A percentile compares a stretch with the other conserved stretches of the same genome.
These are phyloP conservation scores for Hypoxylon sp. DNA, from an alignment of 2,329 filamentous ascomycete species.

Conservation along the genomic window DNA sequence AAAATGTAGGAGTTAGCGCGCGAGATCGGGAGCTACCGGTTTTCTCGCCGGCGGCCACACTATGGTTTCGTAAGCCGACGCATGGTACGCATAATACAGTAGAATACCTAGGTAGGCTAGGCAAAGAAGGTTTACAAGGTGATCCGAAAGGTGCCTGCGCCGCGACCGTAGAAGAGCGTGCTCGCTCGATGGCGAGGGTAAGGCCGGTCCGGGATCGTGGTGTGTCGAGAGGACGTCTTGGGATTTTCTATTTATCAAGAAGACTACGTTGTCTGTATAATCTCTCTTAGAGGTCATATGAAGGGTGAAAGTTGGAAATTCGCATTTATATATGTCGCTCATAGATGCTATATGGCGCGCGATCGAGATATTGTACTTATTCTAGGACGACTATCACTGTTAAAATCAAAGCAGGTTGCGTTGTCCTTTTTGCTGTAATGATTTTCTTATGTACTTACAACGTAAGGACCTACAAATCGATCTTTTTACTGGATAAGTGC, in stretches of 20 bases:
- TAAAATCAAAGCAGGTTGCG: too few relatives aligned
- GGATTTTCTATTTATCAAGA: background rate
- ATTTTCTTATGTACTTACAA: too few relatives aligned
- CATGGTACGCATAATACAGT: too few relatives aligned
- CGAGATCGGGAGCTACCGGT: background rate
- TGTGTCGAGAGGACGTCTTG: background rate
- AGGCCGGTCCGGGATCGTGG: background rate
- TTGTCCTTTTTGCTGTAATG: too few relatives aligned
- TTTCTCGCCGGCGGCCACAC: background rate
- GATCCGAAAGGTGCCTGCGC: background rate
- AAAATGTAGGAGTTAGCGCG: background rate
- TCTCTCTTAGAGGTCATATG: background rate
- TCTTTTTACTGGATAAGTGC: too few relatives aligned
- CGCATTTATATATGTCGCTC: too few relatives aligned
- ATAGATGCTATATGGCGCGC: too few relatives aligned
- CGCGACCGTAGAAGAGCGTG: slow-evolving; percentile 1
- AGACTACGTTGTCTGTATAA: background rate
- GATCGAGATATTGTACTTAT: too few relatives aligned
- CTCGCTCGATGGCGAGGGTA: background rate
- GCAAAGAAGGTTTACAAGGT: background rate
- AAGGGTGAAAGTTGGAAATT: background rate
- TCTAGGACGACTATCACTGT: too few relatives aligned
- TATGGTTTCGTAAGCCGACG: background rate
- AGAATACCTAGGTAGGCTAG: background rate
- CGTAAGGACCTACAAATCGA: too few relatives aligned